Conservation (phyloP, 2,329 filamentous ascomycete genomes). For the Cytospora piceicola region DNA sequence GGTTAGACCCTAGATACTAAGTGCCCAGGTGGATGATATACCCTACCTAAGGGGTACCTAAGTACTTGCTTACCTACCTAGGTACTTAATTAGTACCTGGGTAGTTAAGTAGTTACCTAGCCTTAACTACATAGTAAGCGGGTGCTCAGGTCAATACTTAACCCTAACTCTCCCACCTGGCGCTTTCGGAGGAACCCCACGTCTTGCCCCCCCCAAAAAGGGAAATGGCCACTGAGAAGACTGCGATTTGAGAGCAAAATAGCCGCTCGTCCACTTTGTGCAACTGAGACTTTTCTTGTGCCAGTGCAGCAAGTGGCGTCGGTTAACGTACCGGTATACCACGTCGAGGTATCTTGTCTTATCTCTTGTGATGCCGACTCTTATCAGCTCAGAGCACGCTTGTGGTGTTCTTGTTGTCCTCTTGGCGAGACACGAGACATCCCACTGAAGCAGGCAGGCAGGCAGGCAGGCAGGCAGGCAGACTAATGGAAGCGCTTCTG, state of each 20-base stretch:
- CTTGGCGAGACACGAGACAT: too few species aligned
- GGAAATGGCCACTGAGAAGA: neutral
- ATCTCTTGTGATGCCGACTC: neutral
- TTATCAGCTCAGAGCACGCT: neutral
- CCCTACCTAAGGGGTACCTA: too few species aligned
- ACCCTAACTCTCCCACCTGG: neutral
- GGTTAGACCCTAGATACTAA: too few species aligned
- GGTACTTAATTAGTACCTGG: too few species aligned
- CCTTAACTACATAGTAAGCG: too few species aligned
- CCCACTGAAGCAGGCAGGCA: too few species aligned
- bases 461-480: too few species aligned
- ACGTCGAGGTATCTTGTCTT: neutral
- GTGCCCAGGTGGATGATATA: too few species aligned
- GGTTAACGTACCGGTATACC: neutral
- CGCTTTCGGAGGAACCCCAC: neutral
- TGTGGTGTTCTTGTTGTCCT: too few species aligned
- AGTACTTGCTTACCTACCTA: neutral
- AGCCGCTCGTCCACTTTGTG: neutral
- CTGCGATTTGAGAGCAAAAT: neutral
- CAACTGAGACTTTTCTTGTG: neutral
- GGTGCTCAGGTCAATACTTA: neutral
- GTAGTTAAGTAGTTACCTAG: neutral
- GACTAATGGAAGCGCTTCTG: too few species aligned
- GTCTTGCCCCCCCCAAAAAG: neutral
- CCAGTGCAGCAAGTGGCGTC: neutral